phyloP scores from a whole-genome alignment of 139 green algal genomes.

The Chlamydomonas sphaeroides region DNA sequence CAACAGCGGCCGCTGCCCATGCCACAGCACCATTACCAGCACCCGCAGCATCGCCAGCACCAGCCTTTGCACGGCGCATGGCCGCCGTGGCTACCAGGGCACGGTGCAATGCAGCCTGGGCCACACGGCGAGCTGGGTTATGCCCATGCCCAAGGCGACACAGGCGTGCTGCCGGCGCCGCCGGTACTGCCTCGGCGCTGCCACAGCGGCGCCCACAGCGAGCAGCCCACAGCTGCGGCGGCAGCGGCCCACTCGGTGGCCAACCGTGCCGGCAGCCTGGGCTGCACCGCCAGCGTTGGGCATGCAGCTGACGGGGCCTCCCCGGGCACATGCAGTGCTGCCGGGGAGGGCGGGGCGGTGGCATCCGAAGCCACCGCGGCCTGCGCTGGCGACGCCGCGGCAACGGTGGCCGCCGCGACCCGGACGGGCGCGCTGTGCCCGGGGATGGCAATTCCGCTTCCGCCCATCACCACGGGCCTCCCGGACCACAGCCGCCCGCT shows the following conservation, averaged over 20 bases:
- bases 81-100: too few species aligned
- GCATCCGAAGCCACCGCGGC: neutral
- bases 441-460: neutral
- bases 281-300: neutral
- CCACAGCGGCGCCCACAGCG: neutral
- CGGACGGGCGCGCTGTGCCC: neutral
- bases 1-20: too few species aligned
- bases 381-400: too few species aligned
- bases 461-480: constrained; percentile 27
- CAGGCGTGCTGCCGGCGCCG: too few species aligned
- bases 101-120: too few species aligned
- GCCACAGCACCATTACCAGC: too few species aligned
- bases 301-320: neutral
- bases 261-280: neutral
- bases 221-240: neutral
- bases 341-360: neutral
- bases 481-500: neutral
- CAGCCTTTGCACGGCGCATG: too few species aligned
- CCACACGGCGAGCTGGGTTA: too few species aligned
- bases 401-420: neutral
- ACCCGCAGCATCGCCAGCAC: too few species aligned
- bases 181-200: neutral
- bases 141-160: too few species aligned
- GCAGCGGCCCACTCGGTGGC: too few species aligned
- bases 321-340: neutral